phyloP scores from a whole-genome alignment of 495 filamentous ascomycete genomes.

The Lophium mytilinum region DNA sequence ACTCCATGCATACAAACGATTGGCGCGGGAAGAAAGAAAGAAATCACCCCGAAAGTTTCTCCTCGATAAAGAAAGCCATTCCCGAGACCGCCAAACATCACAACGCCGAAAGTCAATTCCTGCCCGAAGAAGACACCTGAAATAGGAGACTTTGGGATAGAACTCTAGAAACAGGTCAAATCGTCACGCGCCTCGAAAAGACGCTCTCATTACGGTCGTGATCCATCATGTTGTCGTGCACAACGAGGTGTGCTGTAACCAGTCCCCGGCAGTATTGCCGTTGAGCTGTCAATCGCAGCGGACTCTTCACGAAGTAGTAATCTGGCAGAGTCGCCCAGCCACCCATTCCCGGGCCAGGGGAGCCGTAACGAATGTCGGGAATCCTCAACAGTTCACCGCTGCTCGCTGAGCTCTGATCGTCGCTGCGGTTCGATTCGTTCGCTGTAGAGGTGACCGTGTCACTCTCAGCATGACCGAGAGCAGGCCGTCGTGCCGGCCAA shows the following conservation, averaged over 20 bases:
- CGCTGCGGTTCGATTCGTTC: slow-evolving; percentile 5
- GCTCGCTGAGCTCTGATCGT: slow-evolving; percentile 5
- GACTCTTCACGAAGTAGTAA: slow-evolving; percentile 13
- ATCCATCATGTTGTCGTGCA: slow-evolving; percentile 10
- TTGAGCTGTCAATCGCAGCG: slow-evolving; percentile 17
- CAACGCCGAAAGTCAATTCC: no score
- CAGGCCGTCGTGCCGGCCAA: not conserved
- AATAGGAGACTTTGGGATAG: no score
- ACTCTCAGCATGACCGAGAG: not conserved
- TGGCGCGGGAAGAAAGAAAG: no score
- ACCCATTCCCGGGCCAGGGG: slow-evolving; percentile 17
- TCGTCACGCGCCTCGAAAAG: no score
- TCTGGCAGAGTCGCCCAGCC: not conserved
- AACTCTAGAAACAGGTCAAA: no score
- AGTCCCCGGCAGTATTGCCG: slow-evolving; percentile 16
- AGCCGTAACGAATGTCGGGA: slow-evolving; percentile 6
- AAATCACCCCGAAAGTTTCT: no score
- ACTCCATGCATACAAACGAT: no score
- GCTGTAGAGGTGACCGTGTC: not conserved
- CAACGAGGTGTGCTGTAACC: slow-evolving; percentile 15
- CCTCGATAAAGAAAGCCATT: no score
- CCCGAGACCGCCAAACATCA: no score
- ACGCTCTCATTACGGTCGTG: not conserved
- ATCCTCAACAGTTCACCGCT: not conserved
- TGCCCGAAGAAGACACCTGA: no score